Conservation (phyloP, 2,329 filamentous ascomycete genomes). For the Sporothrix phasma region DNA sequence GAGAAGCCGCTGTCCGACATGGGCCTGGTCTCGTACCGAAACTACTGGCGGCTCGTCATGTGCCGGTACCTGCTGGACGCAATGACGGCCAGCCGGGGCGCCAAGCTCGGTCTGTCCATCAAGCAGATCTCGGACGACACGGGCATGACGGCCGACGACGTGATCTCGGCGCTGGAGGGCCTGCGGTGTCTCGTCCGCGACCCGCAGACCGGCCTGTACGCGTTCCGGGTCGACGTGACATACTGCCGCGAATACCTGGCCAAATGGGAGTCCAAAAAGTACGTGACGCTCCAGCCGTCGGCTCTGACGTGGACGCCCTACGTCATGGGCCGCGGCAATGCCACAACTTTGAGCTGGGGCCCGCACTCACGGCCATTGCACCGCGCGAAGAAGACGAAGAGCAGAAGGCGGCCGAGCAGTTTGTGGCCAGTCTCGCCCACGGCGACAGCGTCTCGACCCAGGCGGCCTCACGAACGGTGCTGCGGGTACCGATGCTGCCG, state of each 20-base stretch:
- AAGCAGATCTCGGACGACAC: constrained; percentile 74
- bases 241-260: constrained; percentile 82
- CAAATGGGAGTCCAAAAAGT: constrained; percentile 82
- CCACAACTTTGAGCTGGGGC: constrained; percentile 72
- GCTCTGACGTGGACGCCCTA: constrained; percentile 92
- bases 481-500: not conserved
- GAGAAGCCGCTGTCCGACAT: constrained; percentile 97
- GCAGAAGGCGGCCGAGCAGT: constrained; percentile 27
- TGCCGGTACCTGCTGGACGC: constrained; percentile 70
- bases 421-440: constrained; percentile 23
- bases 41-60: constrained; percentile 88
- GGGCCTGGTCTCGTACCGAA: constrained; percentile 92
- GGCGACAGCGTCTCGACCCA: not conserved
- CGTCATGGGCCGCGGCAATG: constrained; percentile 81
- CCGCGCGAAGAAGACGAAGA: constrained; percentile 66
- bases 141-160: constrained; percentile 92
- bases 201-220: constrained; percentile 78
- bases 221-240: constrained; percentile 72
- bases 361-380: constrained; percentile 74
- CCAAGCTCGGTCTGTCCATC: constrained; percentile 46
- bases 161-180: constrained; percentile 86
- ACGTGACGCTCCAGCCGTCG: constrained; percentile 72
- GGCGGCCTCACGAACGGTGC: not conserved
- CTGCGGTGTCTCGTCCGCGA: constrained; percentile 83
- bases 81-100: constrained; percentile 29